Conservation (phyloP, 495 filamentous ascomycete species). For the Podospora sp. region DNA sequence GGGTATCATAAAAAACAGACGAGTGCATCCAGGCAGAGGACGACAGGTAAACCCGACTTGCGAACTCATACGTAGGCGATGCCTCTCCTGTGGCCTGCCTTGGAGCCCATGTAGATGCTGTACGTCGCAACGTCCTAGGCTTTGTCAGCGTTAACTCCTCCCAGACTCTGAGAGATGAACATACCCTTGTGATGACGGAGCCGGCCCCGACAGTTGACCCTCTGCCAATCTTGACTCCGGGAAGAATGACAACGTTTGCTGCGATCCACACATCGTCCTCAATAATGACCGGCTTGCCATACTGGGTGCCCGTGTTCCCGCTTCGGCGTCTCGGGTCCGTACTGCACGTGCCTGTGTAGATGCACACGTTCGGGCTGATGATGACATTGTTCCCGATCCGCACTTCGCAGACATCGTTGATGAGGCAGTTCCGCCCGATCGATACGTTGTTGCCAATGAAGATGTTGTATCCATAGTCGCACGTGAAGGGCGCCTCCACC, state of each 20-base stretch:
- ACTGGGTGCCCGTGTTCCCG: conserved; percentile 71
- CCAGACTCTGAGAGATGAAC: conserved; percentile 21
- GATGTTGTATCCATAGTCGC: conserved; percentile 96
- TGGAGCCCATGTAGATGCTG: conserved; percentile 37
- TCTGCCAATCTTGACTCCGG: conserved; percentile 77
- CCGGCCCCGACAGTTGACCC: conserved; percentile 82
- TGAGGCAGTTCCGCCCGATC: conserved; percentile 83
- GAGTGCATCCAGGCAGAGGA: neutral
- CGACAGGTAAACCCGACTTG: neutral
- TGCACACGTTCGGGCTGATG: conserved; percentile 84
- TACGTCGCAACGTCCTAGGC: conserved; percentile 37
- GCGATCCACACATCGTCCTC: conserved; percentile 85
- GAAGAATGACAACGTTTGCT: conserved; percentile 71
- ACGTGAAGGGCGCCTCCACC: conserved; percentile 88
- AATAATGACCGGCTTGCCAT: conserved; percentile 74
- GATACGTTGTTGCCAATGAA: conserved; percentile 82
- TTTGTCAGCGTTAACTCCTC: neutral
- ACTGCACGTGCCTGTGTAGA: conserved; percentile 75
- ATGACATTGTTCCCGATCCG: conserved; percentile 79
- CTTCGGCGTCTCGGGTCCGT: conserved; percentile 75
- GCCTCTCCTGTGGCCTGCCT: conserved; percentile 35
- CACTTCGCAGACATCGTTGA: conserved; percentile 75
- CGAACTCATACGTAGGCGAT: conserved; percentile 26
- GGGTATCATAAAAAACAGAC: neutral
- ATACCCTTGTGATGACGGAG: conserved; percentile 84